These are phyloP conservation scores for Flueggea neowawraea DNA, from an alignment of 441 rosid genomes.

Conservation along the genomic window DNA sequence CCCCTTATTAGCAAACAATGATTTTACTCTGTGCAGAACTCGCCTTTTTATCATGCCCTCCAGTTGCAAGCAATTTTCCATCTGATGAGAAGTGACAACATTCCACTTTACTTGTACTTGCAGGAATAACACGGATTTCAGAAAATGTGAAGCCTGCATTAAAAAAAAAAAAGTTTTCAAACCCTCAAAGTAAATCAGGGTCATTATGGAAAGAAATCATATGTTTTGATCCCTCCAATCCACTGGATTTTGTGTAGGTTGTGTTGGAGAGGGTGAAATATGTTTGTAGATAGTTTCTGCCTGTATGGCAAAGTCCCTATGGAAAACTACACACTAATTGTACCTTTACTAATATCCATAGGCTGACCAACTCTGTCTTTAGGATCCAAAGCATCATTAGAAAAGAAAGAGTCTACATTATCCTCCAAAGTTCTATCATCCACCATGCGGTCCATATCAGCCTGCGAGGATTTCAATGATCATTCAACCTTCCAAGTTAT, in stretches of 20 bases:
- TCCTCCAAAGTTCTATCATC: conserved; percentile 60
- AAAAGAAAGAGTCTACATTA: conserved; percentile 55
- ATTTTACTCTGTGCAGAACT: not conserved
- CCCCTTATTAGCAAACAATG: not conserved
- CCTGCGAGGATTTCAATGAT: conserved; percentile 33
- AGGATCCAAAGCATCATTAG: conserved; percentile 47
- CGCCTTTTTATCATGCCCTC: conserved; percentile 71
- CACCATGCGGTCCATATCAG: conserved; percentile 50
- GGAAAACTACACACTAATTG: conserved; percentile 3
- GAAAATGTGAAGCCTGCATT: conserved; percentile 46
- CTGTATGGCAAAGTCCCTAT: not conserved
- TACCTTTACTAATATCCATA: conserved; percentile 54
- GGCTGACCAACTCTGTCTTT: conserved; percentile 34
- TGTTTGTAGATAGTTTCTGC: not conserved
- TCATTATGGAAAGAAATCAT: not conserved
- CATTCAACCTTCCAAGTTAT: too few species aligned
- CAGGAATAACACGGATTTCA: conserved; percentile 38
- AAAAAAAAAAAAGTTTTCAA: conserved; percentile 18
- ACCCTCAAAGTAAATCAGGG: conserved; percentile 2
- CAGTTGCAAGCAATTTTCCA: conserved; percentile 74
- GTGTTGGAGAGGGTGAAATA: too few species aligned
- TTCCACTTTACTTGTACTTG: conserved; percentile 46
- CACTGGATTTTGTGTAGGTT: too few species aligned
- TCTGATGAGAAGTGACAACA: conserved; percentile 73
- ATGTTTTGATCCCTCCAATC: too few species aligned